Conservation (phyloP, 2,329 filamentous ascomycete genomes). For the Xylaria sp. region DNA sequence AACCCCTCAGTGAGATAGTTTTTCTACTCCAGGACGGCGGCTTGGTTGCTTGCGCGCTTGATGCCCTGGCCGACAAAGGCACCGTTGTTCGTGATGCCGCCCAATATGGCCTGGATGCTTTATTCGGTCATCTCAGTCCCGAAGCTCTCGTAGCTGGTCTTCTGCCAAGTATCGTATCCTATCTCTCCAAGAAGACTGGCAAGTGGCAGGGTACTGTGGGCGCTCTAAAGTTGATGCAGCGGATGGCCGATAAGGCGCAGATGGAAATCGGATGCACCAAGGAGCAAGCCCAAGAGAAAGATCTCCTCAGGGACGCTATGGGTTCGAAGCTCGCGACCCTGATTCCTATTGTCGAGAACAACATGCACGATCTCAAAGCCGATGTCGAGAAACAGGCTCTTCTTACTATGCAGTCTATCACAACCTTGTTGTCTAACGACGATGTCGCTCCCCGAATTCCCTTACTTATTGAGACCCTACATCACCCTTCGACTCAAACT, state of each 20-base stretch:
- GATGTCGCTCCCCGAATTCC: conserved; percentile 93
- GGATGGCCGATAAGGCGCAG: conserved; percentile 95
- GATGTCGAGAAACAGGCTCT: conserved; percentile 91
- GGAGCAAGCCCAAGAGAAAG: conserved; percentile 88
- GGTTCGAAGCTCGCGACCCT: conserved; percentile 85
- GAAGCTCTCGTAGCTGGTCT: conserved; percentile 87
- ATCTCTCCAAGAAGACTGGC: conserved; percentile 83
- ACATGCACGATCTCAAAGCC: conserved; percentile 95
- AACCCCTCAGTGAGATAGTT: conserved; percentile 81
- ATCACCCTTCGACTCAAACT: conserved; percentile 87
- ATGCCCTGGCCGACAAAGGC: conserved; percentile 90
- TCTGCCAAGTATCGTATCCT: conserved; percentile 77
- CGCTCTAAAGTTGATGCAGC: conserved; percentile 84
- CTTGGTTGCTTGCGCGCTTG: conserved; percentile 77
- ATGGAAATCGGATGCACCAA: conserved; percentile 79
- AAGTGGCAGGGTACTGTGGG: conserved; percentile 98
- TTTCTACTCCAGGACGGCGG: conserved; percentile 85
- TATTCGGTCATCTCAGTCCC: conserved; percentile 81
- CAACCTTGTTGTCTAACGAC: conserved; percentile 92
- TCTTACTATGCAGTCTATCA: conserved; percentile 90
- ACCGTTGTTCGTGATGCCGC: conserved; percentile 88
- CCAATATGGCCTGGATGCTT: conserved; percentile 90
- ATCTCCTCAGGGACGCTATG: conserved; percentile 89
- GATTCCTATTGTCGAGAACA: conserved; percentile 89
- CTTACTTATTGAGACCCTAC: conserved; percentile 92